Percentiles rank a stretch among this genome's conserved stretches.
phyloP scores from a whole-genome alignment of 306 rosid species.

The Dryas alaskensis region DNA sequence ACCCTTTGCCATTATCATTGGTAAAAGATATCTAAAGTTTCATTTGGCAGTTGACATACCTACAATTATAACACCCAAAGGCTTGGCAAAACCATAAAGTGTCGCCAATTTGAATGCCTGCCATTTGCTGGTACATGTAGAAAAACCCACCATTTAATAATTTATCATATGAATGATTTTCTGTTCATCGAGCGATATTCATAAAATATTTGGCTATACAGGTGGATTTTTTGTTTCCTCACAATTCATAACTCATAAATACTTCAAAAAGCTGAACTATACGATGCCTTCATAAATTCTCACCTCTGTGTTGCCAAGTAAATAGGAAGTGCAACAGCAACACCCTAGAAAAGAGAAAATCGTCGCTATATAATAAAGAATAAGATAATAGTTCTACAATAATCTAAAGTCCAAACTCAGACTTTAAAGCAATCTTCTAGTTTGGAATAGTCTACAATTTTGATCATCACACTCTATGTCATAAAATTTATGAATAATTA shows the following conservation, averaged over 20 bases:
- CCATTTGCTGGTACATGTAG: slow-evolving; percentile 69
- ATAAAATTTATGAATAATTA: neutral
- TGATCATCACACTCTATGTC: neutral
- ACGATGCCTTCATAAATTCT: slow-evolving; percentile 26
- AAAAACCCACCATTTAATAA: slow-evolving; percentile 16
- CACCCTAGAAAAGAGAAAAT: slow-evolving; percentile 52
- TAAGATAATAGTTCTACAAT: neutral
- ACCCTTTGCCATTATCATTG: neutral
- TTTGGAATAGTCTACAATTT: neutral
- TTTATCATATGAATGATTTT: slow-evolving; percentile 18
- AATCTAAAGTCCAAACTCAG: neutral
- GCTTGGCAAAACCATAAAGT: slow-evolving; percentile 96
- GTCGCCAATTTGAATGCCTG: slow-evolving; percentile 96
- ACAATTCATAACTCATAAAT: neutral
- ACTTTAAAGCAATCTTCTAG: neutral
- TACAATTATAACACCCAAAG: slow-evolving; percentile 86
- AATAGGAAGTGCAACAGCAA: slow-evolving; percentile 96
- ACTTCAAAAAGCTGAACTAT: neutral
- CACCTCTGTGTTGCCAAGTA: slow-evolving; percentile 94
- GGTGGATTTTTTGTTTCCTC: neutral
- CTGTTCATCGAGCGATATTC: slow-evolving; percentile 21
- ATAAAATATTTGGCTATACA: neutral
- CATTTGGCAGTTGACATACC: slow-evolving; percentile 50
- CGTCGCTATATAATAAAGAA: neutral
- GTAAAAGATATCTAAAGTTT: neutral